Evolutionary conservation across 805 yeast genomes (phyloP).

Genomic region (Ogataea allantospora): DNA sequence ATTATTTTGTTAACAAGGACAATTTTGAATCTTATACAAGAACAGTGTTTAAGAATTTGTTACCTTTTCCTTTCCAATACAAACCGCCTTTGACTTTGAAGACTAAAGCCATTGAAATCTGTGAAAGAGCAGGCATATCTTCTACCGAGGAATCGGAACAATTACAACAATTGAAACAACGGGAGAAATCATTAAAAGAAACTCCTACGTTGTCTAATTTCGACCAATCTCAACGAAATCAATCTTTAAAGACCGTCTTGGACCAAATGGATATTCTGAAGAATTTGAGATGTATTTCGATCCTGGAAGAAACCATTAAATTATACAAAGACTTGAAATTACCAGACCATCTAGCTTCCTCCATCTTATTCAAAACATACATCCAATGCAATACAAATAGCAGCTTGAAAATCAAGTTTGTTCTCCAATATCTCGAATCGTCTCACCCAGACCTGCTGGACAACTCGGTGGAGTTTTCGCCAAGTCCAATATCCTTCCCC

Average conservation of each 20-base stretch:
- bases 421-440: slow-evolving; percentile 33
- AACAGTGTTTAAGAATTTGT: slow-evolving; percentile 46
- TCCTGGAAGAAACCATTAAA: slow-evolving; percentile 21
- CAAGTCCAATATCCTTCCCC: neutral
- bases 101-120: slow-evolving; percentile 30
- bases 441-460: slow-evolving; percentile 33
- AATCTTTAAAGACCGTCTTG: slow-evolving; percentile 24
- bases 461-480: neutral
- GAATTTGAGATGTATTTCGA: slow-evolving; percentile 31
- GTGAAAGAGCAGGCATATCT: slow-evolving; percentile 34
- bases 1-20: slow-evolving; percentile 50
- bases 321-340: slow-evolving; percentile 20
- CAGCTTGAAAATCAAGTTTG: slow-evolving; percentile 42
- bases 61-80: slow-evolving; percentile 77
- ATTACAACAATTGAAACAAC: slow-evolving; percentile 25
- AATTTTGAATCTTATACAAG: slow-evolving; percentile 65
- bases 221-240: slow-evolving; percentile 27
- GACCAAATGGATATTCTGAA: slow-evolving; percentile 29
- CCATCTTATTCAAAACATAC: slow-evolving; percentile 41
- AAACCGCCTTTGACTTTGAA: slow-evolving; percentile 55
- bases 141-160: slow-evolving; percentile 29
- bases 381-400: slow-evolving; percentile 27
- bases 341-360: slow-evolving; percentile 24
- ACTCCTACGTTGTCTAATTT: slow-evolving; percentile 30
- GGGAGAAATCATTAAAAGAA: slow-evolving; percentile 25